Base-by-base conservation (phyloP, 2,329 filamentous ascomycete genomes). In the Diaporthe ilicicola region DNA sequence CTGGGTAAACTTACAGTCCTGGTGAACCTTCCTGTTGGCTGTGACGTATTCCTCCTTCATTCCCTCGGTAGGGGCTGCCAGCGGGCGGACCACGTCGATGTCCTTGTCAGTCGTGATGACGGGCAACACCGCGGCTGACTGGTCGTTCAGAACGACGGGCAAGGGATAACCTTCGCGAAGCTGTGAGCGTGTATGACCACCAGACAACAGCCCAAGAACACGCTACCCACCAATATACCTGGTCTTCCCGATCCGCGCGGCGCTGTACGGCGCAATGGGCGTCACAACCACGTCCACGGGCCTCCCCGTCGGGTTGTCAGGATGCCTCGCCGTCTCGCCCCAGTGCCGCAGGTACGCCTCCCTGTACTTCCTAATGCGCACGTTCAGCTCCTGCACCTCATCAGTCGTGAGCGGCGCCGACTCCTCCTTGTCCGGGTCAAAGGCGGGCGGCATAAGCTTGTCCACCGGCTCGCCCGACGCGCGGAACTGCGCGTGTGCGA, bases 401-500 rank as follows among this genome's bases (percentile, higher is more conserved):
- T 5, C 65, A 24, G 65, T 13, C 10, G 37, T 12, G 17, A 56
- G 39, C 13, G 44, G 44, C 8, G 5, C 8, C 2, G 54, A 17
- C 54, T 32, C 54, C 44, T 34, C 15, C 34, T 34, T 42, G 19
- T 42, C 37, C 12, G 65, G 50, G 65, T 67, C 65, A 17, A 67
- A 67, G 5, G 50, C 51, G 2, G 39, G 65, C n/a, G 65, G 65
- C 65, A 67, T 67, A 5, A 46, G 24, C 0, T 0, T 3, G 13
- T 67, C 51, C 19, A 56, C 65, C 8, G 19, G 19, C 51, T 67
- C 65, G 37, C 65, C 65, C 65, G 65, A 67, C 3, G 50, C 48
- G 65, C 50, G 50, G 51, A 67, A 67, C 65, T 67, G 65, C 3
- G 65, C 65, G 65, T 55, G 65, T 24, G 65, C 65, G 13, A 17